A percentile compares a stretch with the other conserved stretches of the same genome.
These are phyloP conservation scores for Fusarium equiseti DNA, from an alignment of 2,329 filamentous ascomycete genomes.

Conservation along the genomic window DNA sequence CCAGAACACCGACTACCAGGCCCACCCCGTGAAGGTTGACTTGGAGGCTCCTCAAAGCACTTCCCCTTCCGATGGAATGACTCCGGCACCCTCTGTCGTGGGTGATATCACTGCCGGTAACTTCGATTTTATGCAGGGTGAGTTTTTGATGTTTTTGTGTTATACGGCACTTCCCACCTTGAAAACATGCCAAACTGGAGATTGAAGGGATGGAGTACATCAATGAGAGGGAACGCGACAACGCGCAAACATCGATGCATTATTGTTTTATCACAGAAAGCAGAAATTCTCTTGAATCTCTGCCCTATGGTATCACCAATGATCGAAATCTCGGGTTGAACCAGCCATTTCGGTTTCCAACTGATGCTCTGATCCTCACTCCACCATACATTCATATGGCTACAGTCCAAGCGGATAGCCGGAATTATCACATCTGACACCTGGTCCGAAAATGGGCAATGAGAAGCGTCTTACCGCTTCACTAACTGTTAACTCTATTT, in stretches of 20 bases:
- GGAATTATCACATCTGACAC: conserved; percentile 29
- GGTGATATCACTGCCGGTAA: conserved; percentile 57
- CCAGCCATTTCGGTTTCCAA: conserved; percentile 1
- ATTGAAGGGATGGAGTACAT: background rate
- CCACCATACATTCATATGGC: conserved; percentile 7
- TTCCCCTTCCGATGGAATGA: conserved; percentile 55
- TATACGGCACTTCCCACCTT: background rate
- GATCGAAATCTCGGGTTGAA: conserved; percentile 1
- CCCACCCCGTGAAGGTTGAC: conserved; percentile 60
- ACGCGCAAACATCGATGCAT: background rate
- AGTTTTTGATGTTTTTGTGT: conserved; percentile 47
- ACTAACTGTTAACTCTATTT: conserved; percentile 13
- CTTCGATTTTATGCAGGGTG: conserved; percentile 65
- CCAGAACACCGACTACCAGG: conserved; percentile 69
- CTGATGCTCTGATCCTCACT: conserved; percentile 12
- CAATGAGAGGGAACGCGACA: background rate
- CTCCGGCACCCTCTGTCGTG: conserved; percentile 57
- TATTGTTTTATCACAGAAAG: conserved; percentile 2
- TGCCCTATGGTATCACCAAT: background rate
- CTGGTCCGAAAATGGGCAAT: conserved; percentile 21
- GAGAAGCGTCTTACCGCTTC: conserved; percentile 30
- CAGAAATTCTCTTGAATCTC: conserved; percentile 1
- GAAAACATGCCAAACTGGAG: background rate
- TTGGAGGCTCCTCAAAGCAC: conserved; percentile 51
- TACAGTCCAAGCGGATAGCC: conserved; percentile 41